Evolutionary conservation across 2,329 filamentous ascomycete genomes (phyloP).

Genomic region (Immersiporthe knoxdaviesiana): DNA sequence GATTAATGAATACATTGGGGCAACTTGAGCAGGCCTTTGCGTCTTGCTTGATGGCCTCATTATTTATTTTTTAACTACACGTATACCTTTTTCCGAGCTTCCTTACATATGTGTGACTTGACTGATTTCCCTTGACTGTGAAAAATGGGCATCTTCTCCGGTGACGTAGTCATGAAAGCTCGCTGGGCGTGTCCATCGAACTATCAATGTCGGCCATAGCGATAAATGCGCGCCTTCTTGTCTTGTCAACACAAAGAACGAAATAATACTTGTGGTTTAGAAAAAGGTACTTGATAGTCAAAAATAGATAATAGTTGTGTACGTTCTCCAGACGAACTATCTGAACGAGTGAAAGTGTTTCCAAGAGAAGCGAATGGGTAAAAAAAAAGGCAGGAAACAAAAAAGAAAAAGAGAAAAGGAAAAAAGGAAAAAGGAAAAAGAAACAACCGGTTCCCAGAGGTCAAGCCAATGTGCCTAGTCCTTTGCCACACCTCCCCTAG

Average conservation of each 20-base stretch:
- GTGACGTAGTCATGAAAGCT: background rate
- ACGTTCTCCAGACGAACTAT: background rate
- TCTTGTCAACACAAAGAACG: constrained; percentile 28
- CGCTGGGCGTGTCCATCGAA: background rate
- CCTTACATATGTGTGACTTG: background rate
- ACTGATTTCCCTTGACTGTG: background rate
- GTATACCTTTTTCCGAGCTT: no score
- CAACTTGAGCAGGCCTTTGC: background rate
- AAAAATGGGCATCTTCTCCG: no score
- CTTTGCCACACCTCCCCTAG: background rate
- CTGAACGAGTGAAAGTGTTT: background rate
- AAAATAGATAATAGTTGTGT: background rate
- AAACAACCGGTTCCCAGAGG: background rate
- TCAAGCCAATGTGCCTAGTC: background rate
- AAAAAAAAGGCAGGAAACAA: background rate
- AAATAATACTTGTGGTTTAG: no score
- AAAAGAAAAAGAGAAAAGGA: no score
- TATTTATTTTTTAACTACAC: background rate
- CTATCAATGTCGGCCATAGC: background rate
- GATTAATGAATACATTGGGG: background rate
- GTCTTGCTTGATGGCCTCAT: background rate
- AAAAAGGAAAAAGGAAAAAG: background rate
- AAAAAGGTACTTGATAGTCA: background rate
- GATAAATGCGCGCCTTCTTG: no score
- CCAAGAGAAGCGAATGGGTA: background rate